Percentiles rank a stretch among this genome's conserved stretches.
Conservation (phyloP, 1,139 yeast species). For the Suzukiozyma palmioleophila region DNA sequence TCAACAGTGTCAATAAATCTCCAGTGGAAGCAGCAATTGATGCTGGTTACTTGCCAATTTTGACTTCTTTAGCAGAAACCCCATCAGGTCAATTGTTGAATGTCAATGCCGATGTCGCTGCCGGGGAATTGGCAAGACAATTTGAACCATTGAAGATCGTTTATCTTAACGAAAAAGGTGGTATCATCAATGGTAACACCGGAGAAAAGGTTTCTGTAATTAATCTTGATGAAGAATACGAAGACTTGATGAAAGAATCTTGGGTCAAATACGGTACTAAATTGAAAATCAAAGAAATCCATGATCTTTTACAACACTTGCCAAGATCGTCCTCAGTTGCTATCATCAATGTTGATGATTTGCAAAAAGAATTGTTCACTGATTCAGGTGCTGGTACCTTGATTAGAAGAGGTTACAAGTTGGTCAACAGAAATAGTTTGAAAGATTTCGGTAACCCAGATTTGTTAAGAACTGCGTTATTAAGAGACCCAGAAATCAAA, state of each 20-base stretch:
- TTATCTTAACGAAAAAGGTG: constrained; percentile 95
- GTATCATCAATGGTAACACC: constrained; percentile 86
- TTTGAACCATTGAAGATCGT: constrained; percentile 96
- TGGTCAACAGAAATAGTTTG: constrained; percentile 64
- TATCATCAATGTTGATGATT: constrained; percentile 87
- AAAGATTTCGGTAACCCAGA: constrained; percentile 75
- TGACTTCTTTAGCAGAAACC: constrained; percentile 95
- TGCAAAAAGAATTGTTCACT: constrained; percentile 95
- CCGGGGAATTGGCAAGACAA: constrained; percentile 95
- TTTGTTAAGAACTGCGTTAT: constrained; percentile 67
- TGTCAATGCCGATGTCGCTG: constrained; percentile 98
- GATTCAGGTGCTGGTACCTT: constrained; percentile 99
- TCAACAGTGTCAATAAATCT: constrained; percentile 79
- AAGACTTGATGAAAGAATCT: constrained; percentile 80
- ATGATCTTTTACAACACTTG: constrained; percentile 85
- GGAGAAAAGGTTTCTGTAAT: constrained; percentile 87
- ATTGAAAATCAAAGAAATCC: constrained; percentile 92
- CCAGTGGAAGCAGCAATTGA: constrained; percentile 93
- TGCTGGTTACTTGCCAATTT: constrained; percentile 94
- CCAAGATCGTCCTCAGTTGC: constrained; percentile 98
- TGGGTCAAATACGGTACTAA: constrained; percentile 99
- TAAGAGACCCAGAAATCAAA: constrained; percentile 71
- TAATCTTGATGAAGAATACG: constrained; percentile 94
- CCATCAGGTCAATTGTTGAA: constrained; percentile 93
- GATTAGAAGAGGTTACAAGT: constrained; percentile 94